Conservation (phyloP, 495 filamentous ascomycete species). For the Penicillium coffeae region DNA sequence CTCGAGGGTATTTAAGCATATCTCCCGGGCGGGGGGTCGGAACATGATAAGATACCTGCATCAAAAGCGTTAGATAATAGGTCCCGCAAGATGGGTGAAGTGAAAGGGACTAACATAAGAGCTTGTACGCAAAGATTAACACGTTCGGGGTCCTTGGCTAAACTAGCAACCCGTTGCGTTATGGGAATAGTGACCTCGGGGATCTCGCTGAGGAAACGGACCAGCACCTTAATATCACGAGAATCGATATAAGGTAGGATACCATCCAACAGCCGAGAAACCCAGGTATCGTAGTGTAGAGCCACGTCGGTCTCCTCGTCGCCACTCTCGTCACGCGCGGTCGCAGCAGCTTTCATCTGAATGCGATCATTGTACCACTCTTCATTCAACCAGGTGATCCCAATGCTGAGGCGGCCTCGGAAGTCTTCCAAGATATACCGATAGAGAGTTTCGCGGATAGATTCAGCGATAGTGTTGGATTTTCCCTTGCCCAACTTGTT, state of each 20-base stretch:
- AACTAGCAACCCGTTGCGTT: conserved; percentile 67
- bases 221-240: conserved; percentile 76
- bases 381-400: conserved; percentile 88
- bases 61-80: conserved; percentile 7
- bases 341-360: conserved; percentile 41
- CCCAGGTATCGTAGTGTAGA: conserved; percentile 75
- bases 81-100: neutral
- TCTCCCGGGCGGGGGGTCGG: conserved; percentile 74
- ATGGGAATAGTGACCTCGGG: conserved; percentile 70
- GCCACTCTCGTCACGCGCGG: conserved; percentile 35
- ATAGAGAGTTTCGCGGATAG: conserved; percentile 75
- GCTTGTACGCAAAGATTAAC: conserved; percentile 59
- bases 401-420: conserved; percentile 76
- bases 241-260: conserved; percentile 81
- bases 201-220: conserved; percentile 87
- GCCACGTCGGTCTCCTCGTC: conserved; percentile 29
- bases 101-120: conserved; percentile 48
- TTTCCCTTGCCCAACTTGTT: conserved; percentile 30
- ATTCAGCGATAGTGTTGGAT: conserved; percentile 49
- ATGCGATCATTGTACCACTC: conserved; percentile 96
- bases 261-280: conserved; percentile 75
- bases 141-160: conserved; percentile 86
- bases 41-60: conserved; percentile 77
- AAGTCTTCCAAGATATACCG: conserved; percentile 88
- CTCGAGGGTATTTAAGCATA: conserved; percentile 76